phyloP scores from a whole-genome alignment of 495 filamentous ascomycete species.

The Trichoderma orchidacearum region DNA sequence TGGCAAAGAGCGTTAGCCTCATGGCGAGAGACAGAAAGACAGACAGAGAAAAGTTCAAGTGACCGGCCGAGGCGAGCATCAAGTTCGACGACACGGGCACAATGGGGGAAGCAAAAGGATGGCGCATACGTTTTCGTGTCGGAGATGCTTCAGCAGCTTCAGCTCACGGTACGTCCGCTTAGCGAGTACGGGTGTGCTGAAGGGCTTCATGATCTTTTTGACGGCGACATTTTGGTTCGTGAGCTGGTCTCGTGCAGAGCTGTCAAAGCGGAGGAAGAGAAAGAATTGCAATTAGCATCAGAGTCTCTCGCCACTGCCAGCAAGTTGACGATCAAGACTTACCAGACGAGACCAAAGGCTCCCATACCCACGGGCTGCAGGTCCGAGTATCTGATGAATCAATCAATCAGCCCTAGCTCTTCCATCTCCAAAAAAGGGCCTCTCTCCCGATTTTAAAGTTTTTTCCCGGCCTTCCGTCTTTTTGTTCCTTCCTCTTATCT shows the following conservation, averaged over 20 bases:
- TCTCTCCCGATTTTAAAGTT: no score
- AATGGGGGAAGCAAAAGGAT: background rate
- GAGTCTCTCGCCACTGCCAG: constrained; percentile 8
- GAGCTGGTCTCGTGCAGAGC: constrained; percentile 94
- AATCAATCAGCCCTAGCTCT: background rate
- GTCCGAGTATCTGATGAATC: constrained; percentile 73
- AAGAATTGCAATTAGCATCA: background rate
- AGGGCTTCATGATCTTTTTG: constrained; percentile 99
- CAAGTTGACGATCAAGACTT: constrained; percentile 17
- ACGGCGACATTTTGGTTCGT: constrained; percentile 90
- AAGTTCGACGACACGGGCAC: background rate
- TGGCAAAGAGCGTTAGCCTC: background rate
- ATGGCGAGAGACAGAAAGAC: background rate
- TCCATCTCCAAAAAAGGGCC: no score
- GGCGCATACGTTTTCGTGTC: constrained; percentile 79
- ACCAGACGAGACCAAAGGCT: constrained; percentile 97
- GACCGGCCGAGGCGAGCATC: background rate
- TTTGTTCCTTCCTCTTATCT: constrained; percentile 3
- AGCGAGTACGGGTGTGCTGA: constrained; percentile 92
- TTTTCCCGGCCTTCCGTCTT: constrained; percentile 6
- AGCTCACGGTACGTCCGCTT: constrained; percentile 96
- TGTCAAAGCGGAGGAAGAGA: constrained; percentile 19
- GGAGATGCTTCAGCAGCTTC: constrained; percentile 92
- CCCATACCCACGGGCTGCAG: constrained; percentile 98
- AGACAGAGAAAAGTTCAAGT: constrained; percentile 3